Evolutionary conservation across 768 basidiomycete genomes (phyloP), one percentile per base, ranked within the genome.

Genomic region (Mycena rebaudengoi): DNA sequence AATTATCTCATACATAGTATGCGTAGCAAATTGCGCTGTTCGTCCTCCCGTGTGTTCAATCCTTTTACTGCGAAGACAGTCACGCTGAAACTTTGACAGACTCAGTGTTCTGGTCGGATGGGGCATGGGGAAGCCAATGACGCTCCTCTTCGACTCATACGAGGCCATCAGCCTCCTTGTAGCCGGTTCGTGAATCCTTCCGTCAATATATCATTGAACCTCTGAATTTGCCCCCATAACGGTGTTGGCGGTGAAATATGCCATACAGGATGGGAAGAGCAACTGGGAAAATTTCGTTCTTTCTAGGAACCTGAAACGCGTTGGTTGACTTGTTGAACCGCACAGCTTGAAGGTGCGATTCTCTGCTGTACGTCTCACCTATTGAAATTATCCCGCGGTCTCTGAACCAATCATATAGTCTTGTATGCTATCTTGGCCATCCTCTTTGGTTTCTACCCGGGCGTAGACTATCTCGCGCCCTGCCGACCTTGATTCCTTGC

Each of bases 141-240:
- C 83, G 28, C 71, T 91, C 50, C 77, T 91, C 32, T 91, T 91
- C 65, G 91, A 92, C 71, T 87, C 89, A 0, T 90, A 86, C 68
- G 87, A 91, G 75, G 85, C 86, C 1, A 76, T 90, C 23, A 84
- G 52, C 29, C 70, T 81, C 14, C 75, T 79, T 71, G 65, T 75
- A 21, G 67, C 74, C 10, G 71, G 68, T 75, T 30, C 25, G 69
- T 60, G 39, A 13, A 7, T 8, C 39, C 10, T 33, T 10, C n/a
- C n/a, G 10, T 26, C 14, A 1, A n/a, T 33, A n/a, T 26, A 30
- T 21, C 21, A 16, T 2, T 5, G 16, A 41, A 20, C 3, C 29
- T 29, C 7, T 44, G 30, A 11, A 55, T 39, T 29, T 8, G 25
- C 12, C 3, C 30, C 32, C 12, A 16, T 35, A 30, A 21, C 52